phyloP scores from a whole-genome alignment of 129 eudicot species.

The Rutidosis leptorrhynchoides region DNA sequence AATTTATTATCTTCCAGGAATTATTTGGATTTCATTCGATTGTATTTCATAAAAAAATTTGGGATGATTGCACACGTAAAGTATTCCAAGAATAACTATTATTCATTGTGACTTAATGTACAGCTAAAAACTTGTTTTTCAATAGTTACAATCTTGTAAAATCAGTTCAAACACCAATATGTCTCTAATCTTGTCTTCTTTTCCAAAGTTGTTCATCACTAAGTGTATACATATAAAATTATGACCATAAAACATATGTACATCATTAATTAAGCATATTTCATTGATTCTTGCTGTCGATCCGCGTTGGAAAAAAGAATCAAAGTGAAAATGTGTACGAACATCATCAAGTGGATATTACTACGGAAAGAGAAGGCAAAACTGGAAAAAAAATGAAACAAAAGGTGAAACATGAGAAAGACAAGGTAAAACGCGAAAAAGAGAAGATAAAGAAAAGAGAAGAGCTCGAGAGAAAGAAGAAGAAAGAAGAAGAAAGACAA shows the following conservation, averaged over 20 bases:
- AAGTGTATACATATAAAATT: slow-evolving; percentile 1
- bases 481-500: background rate
- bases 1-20: too few relatives aligned
- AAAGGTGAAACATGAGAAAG: background rate
- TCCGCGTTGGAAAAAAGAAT: background rate
- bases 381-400: background rate
- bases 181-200: background rate
- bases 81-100: background rate
- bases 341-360: background rate
- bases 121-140: background rate
- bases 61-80: background rate
- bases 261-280: slow-evolving; percentile 5
- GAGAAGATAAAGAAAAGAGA: background rate
- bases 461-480: background rate
- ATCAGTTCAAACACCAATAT: slow-evolving; percentile 10
- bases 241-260: background rate
- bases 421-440: background rate
- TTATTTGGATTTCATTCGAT: too few relatives aligned
- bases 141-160: slow-evolving; percentile 10
- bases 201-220: slow-evolving; percentile 7
- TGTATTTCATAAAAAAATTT: too few relatives aligned
- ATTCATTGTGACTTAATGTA: background rate
- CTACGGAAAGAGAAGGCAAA: background rate
- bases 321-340: background rate
- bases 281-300: background rate